Evolutionary conservation across 805 yeast species (phyloP).

Genomic region (Brettanomyces custersianus): DNA sequence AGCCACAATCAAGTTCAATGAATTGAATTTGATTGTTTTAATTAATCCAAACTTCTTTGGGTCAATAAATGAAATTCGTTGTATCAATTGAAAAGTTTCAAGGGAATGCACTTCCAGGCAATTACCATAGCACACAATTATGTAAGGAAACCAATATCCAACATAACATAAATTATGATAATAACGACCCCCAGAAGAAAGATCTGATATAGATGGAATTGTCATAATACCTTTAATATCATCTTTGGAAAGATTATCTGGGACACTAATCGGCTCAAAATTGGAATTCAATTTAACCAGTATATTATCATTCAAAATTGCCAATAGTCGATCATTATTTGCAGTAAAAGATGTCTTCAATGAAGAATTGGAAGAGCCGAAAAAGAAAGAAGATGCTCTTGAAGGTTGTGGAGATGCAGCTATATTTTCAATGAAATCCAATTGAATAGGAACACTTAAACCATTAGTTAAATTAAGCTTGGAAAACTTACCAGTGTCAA

Average conservation of each 20-base stretch:
- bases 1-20: slow-evolving; percentile 21
- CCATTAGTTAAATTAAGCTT: slow-evolving; percentile 11
- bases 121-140: slow-evolving; percentile 22
- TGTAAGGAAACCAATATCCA: slow-evolving; percentile 31
- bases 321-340: slow-evolving; percentile 17
- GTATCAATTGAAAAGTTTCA: slow-evolving; percentile 27
- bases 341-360: slow-evolving; percentile 14
- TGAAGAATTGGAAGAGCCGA: slow-evolving; percentile 10
- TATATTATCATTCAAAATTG: slow-evolving; percentile 18
- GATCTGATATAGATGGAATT: slow-evolving; percentile 6
- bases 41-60: slow-evolving; percentile 5
- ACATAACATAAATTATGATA: slow-evolving; percentile 17
- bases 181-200: slow-evolving; percentile 10
- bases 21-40: slow-evolving; percentile 15
- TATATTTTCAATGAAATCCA: slow-evolving; percentile 12
- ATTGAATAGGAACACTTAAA: slow-evolving; percentile 13
- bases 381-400: slow-evolving; percentile 13
- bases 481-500: slow-evolving; percentile 18
- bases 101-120: slow-evolving; percentile 31
- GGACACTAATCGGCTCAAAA: slow-evolving; percentile 13
- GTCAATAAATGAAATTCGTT: slow-evolving; percentile 12
- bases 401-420: not conserved
- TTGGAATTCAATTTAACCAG: slow-evolving; percentile 16
- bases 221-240: slow-evolving; percentile 15
- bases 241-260: slow-evolving; percentile 10